Evolutionary conservation across 495 filamentous ascomycete species (phyloP).

Genomic region (Aspergillus cristatus): DNA sequence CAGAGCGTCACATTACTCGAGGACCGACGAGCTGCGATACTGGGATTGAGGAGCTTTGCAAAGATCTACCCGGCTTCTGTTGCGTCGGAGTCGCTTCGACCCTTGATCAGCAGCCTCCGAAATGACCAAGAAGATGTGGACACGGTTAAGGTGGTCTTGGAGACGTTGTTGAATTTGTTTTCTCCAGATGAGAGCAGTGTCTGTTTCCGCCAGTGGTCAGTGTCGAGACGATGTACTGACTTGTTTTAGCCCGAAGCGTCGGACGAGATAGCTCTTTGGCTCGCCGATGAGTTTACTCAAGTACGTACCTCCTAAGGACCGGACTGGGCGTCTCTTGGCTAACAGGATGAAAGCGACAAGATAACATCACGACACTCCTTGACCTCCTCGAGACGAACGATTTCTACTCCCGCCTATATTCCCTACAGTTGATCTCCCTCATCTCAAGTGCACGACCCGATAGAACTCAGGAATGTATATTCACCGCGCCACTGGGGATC

Average conservation of each 20-base stretch:
- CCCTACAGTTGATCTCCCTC: conserved; percentile 78
- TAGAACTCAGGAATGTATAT: conserved; percentile 91
- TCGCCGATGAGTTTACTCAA: conserved; percentile 97
- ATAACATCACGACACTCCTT: conserved; percentile 87
- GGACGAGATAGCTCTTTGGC: conserved; percentile 92
- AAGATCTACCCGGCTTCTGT: conserved; percentile 94
- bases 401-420: conserved; percentile 91
- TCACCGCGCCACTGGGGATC: conserved; percentile 79
- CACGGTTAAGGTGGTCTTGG: conserved; percentile 85
- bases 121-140: conserved; percentile 94
- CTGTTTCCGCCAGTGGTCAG: conserved; percentile 17
- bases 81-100: conserved; percentile 81
- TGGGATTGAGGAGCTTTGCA: conserved; percentile 89
- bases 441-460: conserved; percentile 82
- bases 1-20: conserved; percentile 83
- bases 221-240: conserved; percentile 16
- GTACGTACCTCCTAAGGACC: conserved; percentile 25
- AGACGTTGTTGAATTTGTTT: conserved; percentile 92
- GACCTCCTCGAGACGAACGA: conserved; percentile 81
- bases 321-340: conserved; percentile 26
- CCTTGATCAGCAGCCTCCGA: conserved; percentile 72
- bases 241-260: conserved; percentile 72
- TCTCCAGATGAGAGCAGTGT: conserved; percentile 62
- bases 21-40: conserved; percentile 85
- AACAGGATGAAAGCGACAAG: conserved; percentile 60